These are phyloP conservation scores for Ustanciosporium gigantosporum DNA, from an alignment of 1,284 basidiomycete genomes.

Conservation along the genomic window DNA sequence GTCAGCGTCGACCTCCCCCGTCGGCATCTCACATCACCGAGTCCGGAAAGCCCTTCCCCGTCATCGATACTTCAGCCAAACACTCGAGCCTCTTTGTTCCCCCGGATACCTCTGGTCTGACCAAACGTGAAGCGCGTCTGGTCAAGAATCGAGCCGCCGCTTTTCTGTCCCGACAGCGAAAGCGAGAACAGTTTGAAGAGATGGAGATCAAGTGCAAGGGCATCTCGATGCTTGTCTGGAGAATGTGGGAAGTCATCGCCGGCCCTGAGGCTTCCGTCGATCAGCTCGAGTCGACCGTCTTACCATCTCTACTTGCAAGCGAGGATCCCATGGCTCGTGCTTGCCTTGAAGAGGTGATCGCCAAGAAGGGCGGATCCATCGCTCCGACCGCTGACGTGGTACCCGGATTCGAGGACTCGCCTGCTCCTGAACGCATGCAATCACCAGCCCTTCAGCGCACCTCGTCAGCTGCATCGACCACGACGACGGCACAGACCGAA, in stretches of 20 bases:
- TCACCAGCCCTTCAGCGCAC: not conserved
- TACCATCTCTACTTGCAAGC: constrained; percentile 28
- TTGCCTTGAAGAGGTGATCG: constrained; percentile 44
- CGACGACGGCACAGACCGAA: constrained; percentile 1
- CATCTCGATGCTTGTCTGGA: constrained; percentile 55
- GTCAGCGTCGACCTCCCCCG: constrained; percentile 49
- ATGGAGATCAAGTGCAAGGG: constrained; percentile 75
- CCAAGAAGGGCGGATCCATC: constrained; percentile 45
- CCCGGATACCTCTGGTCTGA: constrained; percentile 81
- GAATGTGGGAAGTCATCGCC: constrained; percentile 49
- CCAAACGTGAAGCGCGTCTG: constrained; percentile 83
- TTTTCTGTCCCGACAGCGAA: constrained; percentile 83
- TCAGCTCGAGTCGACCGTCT: constrained; percentile 15
- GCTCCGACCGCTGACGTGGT: constrained; percentile 44
- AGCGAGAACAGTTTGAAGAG: constrained; percentile 85
- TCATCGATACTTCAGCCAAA: constrained; percentile 59
- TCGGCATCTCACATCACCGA: constrained; percentile 57
- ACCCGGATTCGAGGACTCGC: constrained; percentile 8
- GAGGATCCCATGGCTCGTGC: constrained; percentile 35
- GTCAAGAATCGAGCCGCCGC: constrained; percentile 90
- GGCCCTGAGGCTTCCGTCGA: constrained; percentile 30
- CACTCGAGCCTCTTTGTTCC: constrained; percentile 69
- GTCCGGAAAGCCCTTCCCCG: constrained; percentile 57
- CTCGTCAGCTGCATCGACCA: not conserved
- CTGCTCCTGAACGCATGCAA: constrained; percentile 10